phyloP scores from a whole-genome alignment of 345 rosid genomes.

The sweet orange (Citrus sinensis) region DVS_A1.0 CM039162.1:4954001-4954500 shows the following conservation, averaged over 20 bases:
- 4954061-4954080: neutral
- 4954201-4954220: neutral
- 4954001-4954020: neutral
- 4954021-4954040: neutral
- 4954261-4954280: neutral
- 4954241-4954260: neutral
- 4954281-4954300: neutral
- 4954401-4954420: neutral
- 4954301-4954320: neutral
- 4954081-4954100: neutral
- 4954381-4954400: neutral
- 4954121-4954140: neutral
- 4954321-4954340: neutral
- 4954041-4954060: neutral
- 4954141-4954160: neutral
- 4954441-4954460: neutral
- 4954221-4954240: neutral
- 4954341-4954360: neutral
- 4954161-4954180: neutral
- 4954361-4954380: neutral
- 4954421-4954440: neutral
- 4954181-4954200: neutral
- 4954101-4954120: neutral
- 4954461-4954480: neutral
- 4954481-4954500: neutral